Base-by-base conservation (phyloP, 352 stramenopile genomes). In the Peronosclerospora sorghi region DNA sequence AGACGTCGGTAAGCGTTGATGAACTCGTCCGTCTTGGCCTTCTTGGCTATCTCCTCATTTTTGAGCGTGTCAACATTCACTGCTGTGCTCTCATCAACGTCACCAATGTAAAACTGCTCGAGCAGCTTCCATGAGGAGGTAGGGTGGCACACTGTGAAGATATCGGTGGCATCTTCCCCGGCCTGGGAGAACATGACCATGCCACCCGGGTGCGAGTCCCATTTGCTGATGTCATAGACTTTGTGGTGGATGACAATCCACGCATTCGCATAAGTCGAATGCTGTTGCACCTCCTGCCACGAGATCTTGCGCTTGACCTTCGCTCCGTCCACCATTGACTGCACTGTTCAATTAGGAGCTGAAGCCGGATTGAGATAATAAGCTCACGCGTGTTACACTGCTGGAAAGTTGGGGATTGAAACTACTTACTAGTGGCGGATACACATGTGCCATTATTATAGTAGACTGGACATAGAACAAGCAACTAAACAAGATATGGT, bases 101-200 rank as follows among this genome's bases (percentile, higher is more conserved):
- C 90, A 19, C 96, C 96, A 46, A 98, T 97, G 75, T 96, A 96
- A 57, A 97, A 98, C 42, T 96, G 82, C 54, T 98, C 94, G 46
- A 99, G 78, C 41, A 96, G 63, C 49, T 89, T 89, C 58, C 95
- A 90, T 13, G 94, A 95, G 44, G 80, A 89, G 10, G 84, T 68
- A 12, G 94, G 91, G 65, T 99, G 96, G 60, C 98, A 98, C 32
- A 96, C 93, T 10, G 93, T 91, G 62, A 99, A 99, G 23, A 97
- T 96, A 62, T 98, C 96, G 3, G 96, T 98, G 56, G 95, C 95
- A 61, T 99, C 96, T 54, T 98, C 91, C 28, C 96, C 96, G 1
- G 95, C 95, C 59, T 98, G 90, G 19, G 95, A 98, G 54, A 98
- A 96, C 62, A 99, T 96, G 46, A 98, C 90, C 73, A 72, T 86